Base-by-base conservation (phyloP, 2,329 filamentous ascomycete species). In the Myriosclerotinia scirpicola region DNA sequence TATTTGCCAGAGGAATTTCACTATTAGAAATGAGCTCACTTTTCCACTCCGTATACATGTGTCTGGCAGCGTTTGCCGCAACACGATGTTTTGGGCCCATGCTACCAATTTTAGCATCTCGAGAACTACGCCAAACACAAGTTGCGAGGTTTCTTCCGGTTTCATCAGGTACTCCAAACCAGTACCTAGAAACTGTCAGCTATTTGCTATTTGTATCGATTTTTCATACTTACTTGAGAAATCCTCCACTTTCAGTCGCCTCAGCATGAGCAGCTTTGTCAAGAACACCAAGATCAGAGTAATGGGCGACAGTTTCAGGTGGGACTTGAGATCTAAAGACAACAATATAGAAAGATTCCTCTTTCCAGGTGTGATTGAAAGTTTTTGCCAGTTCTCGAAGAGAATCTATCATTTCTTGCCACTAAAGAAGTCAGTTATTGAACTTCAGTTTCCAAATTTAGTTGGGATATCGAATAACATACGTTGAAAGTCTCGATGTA, bases 251-350 rank as follows among this genome's bases (percentile, higher is more conserved):
- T 50, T 84, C 84, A 22, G 88, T 89, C 15, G 93, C 93, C 77
- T 97, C 93, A 34, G 85, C 83, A 76, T 97, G 93, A 8, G 90
- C 90, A 67, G 87, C 87, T 75, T 89, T 88, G 78, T 97, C 93
- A 42, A 97, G 82, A 36, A 83, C 82, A 52, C 88, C 88, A 50
- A 97, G 83, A 67, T 89, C 83, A 14, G 85, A 84, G 67, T 87
- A 86, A 30, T 61, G 55, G 36, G 60, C 44, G 69, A 92, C 86
- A 1, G 89, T 90, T 15, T 82, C 84, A 2, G 84, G 81, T 48
- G 87, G 87, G 66, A 97, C 85, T 70, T 83, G 84, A 7, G 90
- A 94, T 20, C 91, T 85, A 78, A 97, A 97, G 5, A 89, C 89
- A 52, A 97, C 92, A 66, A 95, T 87, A 78, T 94, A 96, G 80